These are phyloP conservation scores for Candida freyschussii DNA, from an alignment of 1,139 yeast genomes.

Conservation along the genomic window DNA sequence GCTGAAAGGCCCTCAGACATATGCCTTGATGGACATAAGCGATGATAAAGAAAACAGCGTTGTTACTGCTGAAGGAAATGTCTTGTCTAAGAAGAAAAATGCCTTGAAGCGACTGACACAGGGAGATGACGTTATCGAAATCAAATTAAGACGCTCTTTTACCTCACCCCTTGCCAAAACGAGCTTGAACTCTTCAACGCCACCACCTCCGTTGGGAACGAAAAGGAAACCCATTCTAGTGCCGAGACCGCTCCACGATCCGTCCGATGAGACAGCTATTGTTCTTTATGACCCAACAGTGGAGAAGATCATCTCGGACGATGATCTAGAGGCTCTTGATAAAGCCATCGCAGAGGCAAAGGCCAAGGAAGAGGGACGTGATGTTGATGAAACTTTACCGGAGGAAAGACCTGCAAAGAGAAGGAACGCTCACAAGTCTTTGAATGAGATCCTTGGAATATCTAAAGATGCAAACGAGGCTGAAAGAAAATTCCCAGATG, in stretches of 20 bases:
- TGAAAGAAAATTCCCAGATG: slow-evolving; percentile 60
- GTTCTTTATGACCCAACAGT: slow-evolving; percentile 94
- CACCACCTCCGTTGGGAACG: slow-evolving; percentile 78
- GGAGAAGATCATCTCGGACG: slow-evolving; percentile 50
- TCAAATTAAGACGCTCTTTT: slow-evolving; percentile 38
- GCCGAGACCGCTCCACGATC: slow-evolving; percentile 91
- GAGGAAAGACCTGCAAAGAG: slow-evolving; percentile 29
- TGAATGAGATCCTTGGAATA: slow-evolving; percentile 81
- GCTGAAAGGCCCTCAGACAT: slow-evolving; percentile 32
- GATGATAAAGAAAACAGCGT: slow-evolving; percentile 26
- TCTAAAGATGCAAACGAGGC: slow-evolving; percentile 45
- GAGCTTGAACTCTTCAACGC: slow-evolving; percentile 32
- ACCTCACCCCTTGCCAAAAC: slow-evolving; percentile 41
- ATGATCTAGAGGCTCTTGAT: slow-evolving; percentile 31
- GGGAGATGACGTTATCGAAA: slow-evolving; percentile 28
- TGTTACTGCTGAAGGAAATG: slow-evolving; percentile 38
- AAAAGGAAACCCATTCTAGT: slow-evolving; percentile 63
- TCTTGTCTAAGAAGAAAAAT: slow-evolving; percentile 36
- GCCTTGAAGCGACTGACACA: slow-evolving; percentile 41
- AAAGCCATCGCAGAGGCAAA: slow-evolving; percentile 25
- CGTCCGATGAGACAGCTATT: slow-evolving; percentile 88
- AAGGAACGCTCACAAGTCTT: slow-evolving; percentile 51
- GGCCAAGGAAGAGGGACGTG: slow-evolving; percentile 24
- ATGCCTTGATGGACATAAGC: slow-evolving; percentile 32
- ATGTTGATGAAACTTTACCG: slow-evolving; percentile 24